Evolutionary conservation across 805 yeast genomes (phyloP), one percentile per base, ranked within the genome.

Genomic region (Monosporozyma servazzii): DNA sequence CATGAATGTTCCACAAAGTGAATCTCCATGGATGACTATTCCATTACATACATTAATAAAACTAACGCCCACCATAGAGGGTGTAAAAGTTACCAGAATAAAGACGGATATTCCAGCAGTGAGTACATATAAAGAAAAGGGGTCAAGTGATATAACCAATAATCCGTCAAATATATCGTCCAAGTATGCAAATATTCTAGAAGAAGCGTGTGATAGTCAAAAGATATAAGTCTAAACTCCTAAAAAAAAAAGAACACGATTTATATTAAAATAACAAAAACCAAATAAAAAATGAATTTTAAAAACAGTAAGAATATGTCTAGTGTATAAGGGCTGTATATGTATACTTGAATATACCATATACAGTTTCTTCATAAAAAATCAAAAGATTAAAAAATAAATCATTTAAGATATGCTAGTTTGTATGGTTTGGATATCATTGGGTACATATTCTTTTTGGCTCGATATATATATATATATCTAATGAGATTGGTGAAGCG

Each of bases 21-120:
- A 88, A 66, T 80, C 89, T 52, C 99, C 99, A 3, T 93, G 98
- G 98, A 90, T 91, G 96, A 87, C 93, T 40, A 95, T 91, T 53
- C 99, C 99, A 3, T 73, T 91, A 60, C 99, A 91, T 65, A 93
- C 98, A 0, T 72, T 93, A 66, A 91, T 91, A 61, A 85, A 88
- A 65, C 74, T 91, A 56, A 97, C 91, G 65, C 96, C 97, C 13
- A 76, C 95, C 50, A 96, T 97, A 0, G 89, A 87, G 62, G 83
- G 82, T 47, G 89, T 98, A 0, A 70, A 82, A 41, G 98, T 90
- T 17, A 85, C 91, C 17, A 77, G 95, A 59, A 87, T 91, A 52
- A 88, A 88, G 59, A 98, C 98, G 0, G 88, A 93, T 66, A 90
- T 91, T 48, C 98, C 98, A 2, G 98, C 98, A 0, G 99, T 91